A percentile compares a stretch with the other conserved stretches of the same genome.
phyloP scores from a whole-genome alignment of 2,329 filamentous ascomycete species.

The Nigrospora sphaerica region DNA sequence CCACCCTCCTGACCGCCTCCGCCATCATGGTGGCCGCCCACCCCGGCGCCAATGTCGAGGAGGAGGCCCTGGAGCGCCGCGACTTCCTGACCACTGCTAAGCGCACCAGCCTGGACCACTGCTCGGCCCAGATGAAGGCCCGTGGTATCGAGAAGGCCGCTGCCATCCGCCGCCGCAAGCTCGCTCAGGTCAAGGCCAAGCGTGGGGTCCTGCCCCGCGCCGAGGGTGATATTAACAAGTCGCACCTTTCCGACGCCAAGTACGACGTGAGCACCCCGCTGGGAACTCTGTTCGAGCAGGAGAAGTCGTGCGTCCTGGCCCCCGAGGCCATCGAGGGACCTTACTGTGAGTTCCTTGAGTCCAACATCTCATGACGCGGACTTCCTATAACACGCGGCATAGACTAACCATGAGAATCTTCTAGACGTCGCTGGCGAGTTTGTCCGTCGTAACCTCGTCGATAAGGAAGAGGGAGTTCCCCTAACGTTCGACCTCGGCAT shows the following conservation, averaged over 20 bases:
- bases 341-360: slow-evolving; percentile 30
- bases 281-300: slow-evolving; percentile 30
- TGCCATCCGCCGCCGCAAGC: slow-evolving; percentile 33
- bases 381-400: no score
- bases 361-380: no score
- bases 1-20: slow-evolving; percentile 10
- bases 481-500: slow-evolving; percentile 45
- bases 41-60: slow-evolving; percentile 39
- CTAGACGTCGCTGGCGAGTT: slow-evolving; percentile 41
- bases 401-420: background rate
- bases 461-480: slow-evolving; percentile 38
- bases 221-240: slow-evolving; percentile 25
- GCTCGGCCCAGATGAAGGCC: slow-evolving; percentile 35
- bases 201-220: slow-evolving; percentile 19
- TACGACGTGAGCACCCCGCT: slow-evolving; percentile 25
- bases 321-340: slow-evolving; percentile 47
- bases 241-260: slow-evolving; percentile 8
- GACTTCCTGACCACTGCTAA: slow-evolving; percentile 33
- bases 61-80: slow-evolving; percentile 42
- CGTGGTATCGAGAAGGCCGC: slow-evolving; percentile 37
- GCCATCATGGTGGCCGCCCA: slow-evolving; percentile 26
- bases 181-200: slow-evolving; percentile 23
- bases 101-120: slow-evolving; percentile 36
- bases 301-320: slow-evolving; percentile 40
- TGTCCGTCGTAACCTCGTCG: slow-evolving; percentile 38